Percentiles rank a stretch among this genome's conserved stretches.
Evolutionary conservation across 495 filamentous ascomycete genomes (phyloP).

Genomic region (Pyrenopolyporus hunteri): DNA sequence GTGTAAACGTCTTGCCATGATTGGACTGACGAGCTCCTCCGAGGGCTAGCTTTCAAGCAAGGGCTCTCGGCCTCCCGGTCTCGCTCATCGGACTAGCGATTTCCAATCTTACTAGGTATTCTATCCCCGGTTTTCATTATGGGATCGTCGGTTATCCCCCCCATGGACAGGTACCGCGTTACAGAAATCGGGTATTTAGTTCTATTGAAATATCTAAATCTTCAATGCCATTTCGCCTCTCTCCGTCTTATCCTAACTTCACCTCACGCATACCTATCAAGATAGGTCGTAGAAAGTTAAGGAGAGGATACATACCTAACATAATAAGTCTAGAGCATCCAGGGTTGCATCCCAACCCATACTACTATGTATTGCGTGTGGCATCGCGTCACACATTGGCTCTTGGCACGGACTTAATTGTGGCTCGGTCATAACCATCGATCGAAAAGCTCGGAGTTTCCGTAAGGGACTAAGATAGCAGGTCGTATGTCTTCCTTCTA

Average conservation of each 20-base stretch:
- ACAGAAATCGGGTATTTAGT: no score
- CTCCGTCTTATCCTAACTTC: conserved; percentile 1
- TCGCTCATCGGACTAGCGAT: conserved; percentile 21
- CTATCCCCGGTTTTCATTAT: conserved; percentile 7
- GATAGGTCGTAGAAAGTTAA: not conserved
- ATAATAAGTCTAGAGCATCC: conserved; percentile 22
- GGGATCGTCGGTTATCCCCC: conserved; percentile 29
- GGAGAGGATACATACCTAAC: not conserved
- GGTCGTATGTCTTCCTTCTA: conserved; percentile 1
- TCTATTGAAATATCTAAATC: no score
- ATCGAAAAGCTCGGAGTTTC: conserved; percentile 18
- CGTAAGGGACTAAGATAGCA: conserved; percentile 6
- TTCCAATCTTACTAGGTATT: conserved; percentile 9
- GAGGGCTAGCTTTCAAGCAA: conserved; percentile 11
- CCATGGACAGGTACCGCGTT: no score
- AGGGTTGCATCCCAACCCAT: conserved; percentile 31
- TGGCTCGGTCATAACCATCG: conserved; percentile 12
- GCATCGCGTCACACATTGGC: conserved; percentile 36
- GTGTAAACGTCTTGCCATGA: no score
- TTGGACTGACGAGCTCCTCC: no score
- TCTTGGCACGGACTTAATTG: conserved; percentile 29
- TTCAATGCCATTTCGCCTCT: no score
- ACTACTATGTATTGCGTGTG: conserved; percentile 34
- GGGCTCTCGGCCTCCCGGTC: conserved; percentile 6
- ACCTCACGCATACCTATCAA: not conserved